Conservation (phyloP, 352 stramenopile species). For the Globisporangium middletonii region DNA sequence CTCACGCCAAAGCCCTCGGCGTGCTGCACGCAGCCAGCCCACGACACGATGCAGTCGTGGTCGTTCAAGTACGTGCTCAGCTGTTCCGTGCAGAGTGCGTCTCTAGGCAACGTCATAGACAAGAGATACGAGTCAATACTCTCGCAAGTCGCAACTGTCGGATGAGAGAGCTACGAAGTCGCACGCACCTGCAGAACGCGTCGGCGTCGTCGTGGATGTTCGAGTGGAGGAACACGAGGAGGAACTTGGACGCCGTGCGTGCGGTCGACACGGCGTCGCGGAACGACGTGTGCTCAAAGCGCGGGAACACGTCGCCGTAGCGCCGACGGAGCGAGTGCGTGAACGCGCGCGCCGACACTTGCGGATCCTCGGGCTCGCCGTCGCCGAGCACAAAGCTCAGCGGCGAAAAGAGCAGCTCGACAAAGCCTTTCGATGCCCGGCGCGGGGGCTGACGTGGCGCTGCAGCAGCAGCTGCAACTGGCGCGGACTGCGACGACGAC, state of each 20-base stretch:
- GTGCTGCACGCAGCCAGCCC: slow-evolving; percentile 76
- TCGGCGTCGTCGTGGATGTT: slow-evolving; percentile 78
- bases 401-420: slow-evolving; percentile 71
- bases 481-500: slow-evolving; percentile 9
- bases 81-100: slow-evolving; percentile 62
- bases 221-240: slow-evolving; percentile 82
- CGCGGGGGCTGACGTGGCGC: neutral
- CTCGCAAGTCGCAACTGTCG: too few relatives aligned
- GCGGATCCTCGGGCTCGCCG: slow-evolving; percentile 58
- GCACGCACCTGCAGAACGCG: slow-evolving; percentile 53
- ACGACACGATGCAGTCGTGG: slow-evolving; percentile 78
- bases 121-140: neutral
- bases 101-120: slow-evolving; percentile 14
- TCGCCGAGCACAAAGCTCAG: slow-evolving; percentile 72
- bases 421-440: slow-evolving; percentile 41
- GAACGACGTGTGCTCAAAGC: slow-evolving; percentile 80
- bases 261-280: slow-evolving; percentile 73
- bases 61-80: slow-evolving; percentile 73
- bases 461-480: neutral
- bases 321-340: slow-evolving; percentile 41
- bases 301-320: slow-evolving; percentile 56
- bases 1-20: slow-evolving; percentile 76
- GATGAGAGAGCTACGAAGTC: too few relatives aligned
- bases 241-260: slow-evolving; percentile 75
- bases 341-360: slow-evolving; percentile 50